These are phyloP conservation scores for Saussurea involucrata DNA, from an alignment of 129 eudicot species.

Conservation along the genomic window DNA sequence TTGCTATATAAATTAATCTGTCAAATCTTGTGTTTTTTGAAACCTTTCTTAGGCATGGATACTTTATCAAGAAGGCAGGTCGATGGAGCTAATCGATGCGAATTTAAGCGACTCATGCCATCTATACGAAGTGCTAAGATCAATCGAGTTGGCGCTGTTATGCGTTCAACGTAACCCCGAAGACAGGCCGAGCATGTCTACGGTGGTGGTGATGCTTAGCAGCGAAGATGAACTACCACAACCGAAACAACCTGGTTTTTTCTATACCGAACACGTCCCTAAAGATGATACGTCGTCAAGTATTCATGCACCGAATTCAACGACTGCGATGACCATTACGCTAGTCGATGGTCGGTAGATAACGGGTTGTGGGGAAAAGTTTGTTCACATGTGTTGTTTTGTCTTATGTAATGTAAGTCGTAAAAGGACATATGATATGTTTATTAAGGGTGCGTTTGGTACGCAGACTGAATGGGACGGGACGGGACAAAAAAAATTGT, in stretches of 20 bases:
- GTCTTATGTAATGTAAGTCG: background rate
- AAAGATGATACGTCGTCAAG: slow-evolving; percentile 29
- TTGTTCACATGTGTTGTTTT: background rate
- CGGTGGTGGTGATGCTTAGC: slow-evolving; percentile 37
- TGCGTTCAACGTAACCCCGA: slow-evolving; percentile 47
- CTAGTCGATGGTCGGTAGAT: slow-evolving; percentile 21
- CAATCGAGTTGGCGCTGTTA: slow-evolving; percentile 37
- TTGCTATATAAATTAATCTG: background rate
- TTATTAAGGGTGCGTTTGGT: too few species aligned
- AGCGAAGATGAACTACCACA: slow-evolving; percentile 34
- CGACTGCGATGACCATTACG: slow-evolving; percentile 28
- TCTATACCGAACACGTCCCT: slow-evolving; percentile 30
- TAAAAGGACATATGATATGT: background rate
- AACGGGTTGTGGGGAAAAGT: background rate
- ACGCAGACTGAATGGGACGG: too few species aligned
- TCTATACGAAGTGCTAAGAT: slow-evolving; percentile 33
- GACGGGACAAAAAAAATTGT: too few species aligned
- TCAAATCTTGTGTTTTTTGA: background rate
- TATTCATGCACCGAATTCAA: slow-evolving; percentile 9
- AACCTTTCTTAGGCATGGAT: slow-evolving; percentile 40
- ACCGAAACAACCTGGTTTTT: slow-evolving; percentile 54
- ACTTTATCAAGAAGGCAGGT: slow-evolving; percentile 41
- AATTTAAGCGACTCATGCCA: slow-evolving; percentile 23
- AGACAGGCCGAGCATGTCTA: slow-evolving; percentile 54
- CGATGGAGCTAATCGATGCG: slow-evolving; percentile 32